phyloP scores from a whole-genome alignment of 305 asterid species.

The Fraxinus dipetala region DNA sequence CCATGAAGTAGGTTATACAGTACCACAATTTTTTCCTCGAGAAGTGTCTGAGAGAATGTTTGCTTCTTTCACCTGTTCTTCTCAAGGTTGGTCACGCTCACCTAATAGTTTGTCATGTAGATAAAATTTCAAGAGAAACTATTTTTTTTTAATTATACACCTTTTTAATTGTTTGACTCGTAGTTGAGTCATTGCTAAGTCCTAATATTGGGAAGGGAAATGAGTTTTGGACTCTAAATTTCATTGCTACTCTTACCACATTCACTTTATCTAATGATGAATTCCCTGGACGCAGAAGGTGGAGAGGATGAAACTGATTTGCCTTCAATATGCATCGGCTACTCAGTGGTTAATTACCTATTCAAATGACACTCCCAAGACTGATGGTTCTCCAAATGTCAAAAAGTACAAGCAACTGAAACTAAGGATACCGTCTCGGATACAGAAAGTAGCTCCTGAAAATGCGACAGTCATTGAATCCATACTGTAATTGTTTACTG shows the following conservation, averaged over 20 bases:
- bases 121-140: not conserved
- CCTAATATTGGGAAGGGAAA: not conserved
- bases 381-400: conserved; percentile 33
- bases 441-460: conserved; percentile 54
- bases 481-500: conserved; percentile 46
- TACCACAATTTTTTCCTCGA: conserved; percentile 91
- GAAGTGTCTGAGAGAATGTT: conserved; percentile 88
- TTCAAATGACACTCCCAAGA: conserved; percentile 46
- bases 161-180: conserved; percentile 14
- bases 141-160: not conserved
- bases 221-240: not conserved
- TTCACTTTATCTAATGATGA: conserved; percentile 18
- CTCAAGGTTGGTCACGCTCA: conserved; percentile 59
- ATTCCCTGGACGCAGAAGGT: conserved; percentile 59
- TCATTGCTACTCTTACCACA: not conserved
- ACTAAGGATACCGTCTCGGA: conserved; percentile 61
- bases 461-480: conserved; percentile 57
- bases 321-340: conserved; percentile 95
- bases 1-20: conserved; percentile 70
- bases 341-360: conserved; percentile 75
- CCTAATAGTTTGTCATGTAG: conserved; percentile 18
- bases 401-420: conserved; percentile 61
- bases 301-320: conserved; percentile 79
- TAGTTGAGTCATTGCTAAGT: conserved; percentile 8
- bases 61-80: conserved; percentile 89